Evolutionary conservation across 2,329 filamentous ascomycete genomes (phyloP).

Genomic region (Cadophora sp.): DNA sequence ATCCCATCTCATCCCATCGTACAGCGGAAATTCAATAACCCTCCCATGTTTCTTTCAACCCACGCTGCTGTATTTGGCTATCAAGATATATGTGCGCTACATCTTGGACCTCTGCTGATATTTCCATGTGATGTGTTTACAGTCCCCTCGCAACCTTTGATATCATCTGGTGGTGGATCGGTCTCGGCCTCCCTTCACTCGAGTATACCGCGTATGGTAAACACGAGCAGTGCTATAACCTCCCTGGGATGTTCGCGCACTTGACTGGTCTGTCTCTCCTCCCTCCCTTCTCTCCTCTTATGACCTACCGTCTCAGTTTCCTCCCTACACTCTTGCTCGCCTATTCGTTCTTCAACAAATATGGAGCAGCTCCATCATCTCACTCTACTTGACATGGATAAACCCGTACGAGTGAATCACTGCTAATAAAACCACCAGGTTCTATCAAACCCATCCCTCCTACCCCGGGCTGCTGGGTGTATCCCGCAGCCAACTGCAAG

Average conservation of each 20-base stretch:
- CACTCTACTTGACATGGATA: too few relatives aligned
- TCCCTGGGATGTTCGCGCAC: background rate
- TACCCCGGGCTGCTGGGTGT: constrained; percentile 1
- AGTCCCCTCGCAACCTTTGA: constrained; percentile 3
- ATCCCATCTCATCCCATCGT: too few relatives aligned
- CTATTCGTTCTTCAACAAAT: too few relatives aligned
- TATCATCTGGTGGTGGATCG: constrained; percentile 9
- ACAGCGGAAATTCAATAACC: too few relatives aligned
- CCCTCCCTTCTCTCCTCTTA: too few relatives aligned
- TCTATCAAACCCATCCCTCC: background rate
- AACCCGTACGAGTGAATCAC: too few relatives aligned
- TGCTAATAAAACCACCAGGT: background rate
- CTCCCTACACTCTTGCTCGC: background rate
- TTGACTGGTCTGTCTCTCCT: background rate
- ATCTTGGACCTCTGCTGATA: too few relatives aligned
- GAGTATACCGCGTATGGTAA: constrained; percentile 1
- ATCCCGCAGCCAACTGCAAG: constrained; percentile 1
- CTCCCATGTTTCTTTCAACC: too few relatives aligned
- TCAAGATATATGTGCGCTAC: too few relatives aligned
- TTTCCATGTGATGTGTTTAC: too few relatives aligned
- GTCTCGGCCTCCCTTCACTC: background rate
- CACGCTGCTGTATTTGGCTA: too few relatives aligned
- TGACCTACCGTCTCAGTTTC: background rate
- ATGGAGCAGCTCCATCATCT: too few relatives aligned
- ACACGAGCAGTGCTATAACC: constrained; percentile 10